Base-by-base conservation (phyloP, 1,284 basidiomycete genomes). In the Moniliophthora roreri region DNA sequence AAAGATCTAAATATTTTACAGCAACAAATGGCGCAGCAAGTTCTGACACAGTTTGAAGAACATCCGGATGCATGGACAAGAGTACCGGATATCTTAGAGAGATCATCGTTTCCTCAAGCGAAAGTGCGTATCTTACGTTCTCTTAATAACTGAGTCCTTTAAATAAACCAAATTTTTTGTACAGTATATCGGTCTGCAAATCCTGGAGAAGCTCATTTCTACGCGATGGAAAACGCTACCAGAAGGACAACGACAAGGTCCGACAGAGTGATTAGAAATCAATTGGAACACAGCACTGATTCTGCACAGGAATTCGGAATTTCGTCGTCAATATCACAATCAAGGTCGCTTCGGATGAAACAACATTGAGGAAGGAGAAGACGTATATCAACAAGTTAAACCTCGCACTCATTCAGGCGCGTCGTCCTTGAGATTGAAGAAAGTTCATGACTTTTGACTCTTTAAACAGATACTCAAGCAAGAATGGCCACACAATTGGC, bases 401-500 rank as follows among this genome's bases (percentile, higher is more conserved):
- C 70, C 80, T 98, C 46, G 95, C 96, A 24, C 81, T 99, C 39
- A 93, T 99, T 51, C 93, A 96, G 77, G 93, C 92, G 57, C 55
- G 81, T 72, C 18, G 1, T 41, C 38, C 10, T 40, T 40, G 11
- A 37, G 37, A 7, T 32, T 41, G 34, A 10, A n/a, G 38, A 42
- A 24, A 8, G 2, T 2, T 20, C 32, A 18, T n/a, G 38, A 15
- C 20, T n/a, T 2, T 9, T 39, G 50, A 37, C 50, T 15, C 10
- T 8, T 39, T 52, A 46, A 23, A 50, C 67, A 98, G 93, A 98
- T 99, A 58, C 79, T 99, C 62, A 99, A 99, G 75, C 97, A 99
- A 78, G 97, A 98, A 69, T 99, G 97, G 97, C 97, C 96, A 18
- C 94, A 98, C 69, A 95, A 98, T 66, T 99, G 97, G 97, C 95